Base-by-base conservation (phyloP, 306 rosid species). In the Vicia faba region DNA sequence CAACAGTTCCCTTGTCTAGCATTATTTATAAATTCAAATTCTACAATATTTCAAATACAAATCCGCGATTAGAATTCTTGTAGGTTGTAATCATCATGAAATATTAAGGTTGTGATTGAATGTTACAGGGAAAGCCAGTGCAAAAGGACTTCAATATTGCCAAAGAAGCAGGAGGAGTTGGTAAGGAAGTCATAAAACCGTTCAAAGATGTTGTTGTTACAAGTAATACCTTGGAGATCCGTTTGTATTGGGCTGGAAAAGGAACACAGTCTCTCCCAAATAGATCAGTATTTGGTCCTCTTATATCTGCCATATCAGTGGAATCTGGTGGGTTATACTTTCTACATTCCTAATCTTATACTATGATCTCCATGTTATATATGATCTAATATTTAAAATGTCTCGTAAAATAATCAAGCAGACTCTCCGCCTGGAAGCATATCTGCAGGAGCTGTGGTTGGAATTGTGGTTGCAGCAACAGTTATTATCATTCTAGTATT, bases 231-330 rank as follows among this genome's bases (percentile, higher is more conserved):
- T 26, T 87, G 38, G 83, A 81, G 61, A 88, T 88, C 14, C 85
- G 78, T 3, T 62, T 88, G 3, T 53, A 64, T 55, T 88, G 95
- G 95, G 86, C 84, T 0, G 93, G 93, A 54, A 87, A 84, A 67
- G 93, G 93, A 40, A 82, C 93, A 28, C 75, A 69, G 18, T 44
- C 11, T 53, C 36, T 88, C 55, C 95, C 91, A 57, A 31, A 11
- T 15, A 2, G 0, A 70, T 81, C 87, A 53, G 70, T 71, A 3
- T 88, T 81, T 64, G 95, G 95, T n/a, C 95, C 95, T 69, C 88
- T 88, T 48, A 78, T 88, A 23, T 88, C 88, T 2, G 95, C 91
- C 19, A 80, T 88, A 41, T 81, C 87, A 2, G 16, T 60, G 0
- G 31, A 16, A 35, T 36, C 66, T 16, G 66, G 66, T 60, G 10